Conservation (phyloP, 2,329 filamentous ascomycete genomes). For the Chaetomiaceae sp. region DNA sequence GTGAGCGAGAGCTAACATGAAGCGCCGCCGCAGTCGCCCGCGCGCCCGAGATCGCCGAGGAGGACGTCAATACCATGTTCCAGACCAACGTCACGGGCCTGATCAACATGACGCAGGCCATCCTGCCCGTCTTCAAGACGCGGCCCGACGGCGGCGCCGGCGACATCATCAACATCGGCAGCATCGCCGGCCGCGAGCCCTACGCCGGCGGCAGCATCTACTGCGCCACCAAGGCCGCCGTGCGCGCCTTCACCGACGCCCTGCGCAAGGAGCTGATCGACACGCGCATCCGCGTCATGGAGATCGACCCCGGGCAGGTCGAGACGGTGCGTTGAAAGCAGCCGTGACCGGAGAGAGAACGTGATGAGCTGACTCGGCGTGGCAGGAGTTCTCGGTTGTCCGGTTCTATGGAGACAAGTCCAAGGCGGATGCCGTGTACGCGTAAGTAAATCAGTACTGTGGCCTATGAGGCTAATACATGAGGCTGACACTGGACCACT, state of each 20-base stretch:
- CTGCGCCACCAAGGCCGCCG: slow-evolving; percentile 87
- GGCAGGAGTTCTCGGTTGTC: slow-evolving; percentile 78
- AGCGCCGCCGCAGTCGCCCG: slow-evolving; percentile 12
- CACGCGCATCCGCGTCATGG: slow-evolving; percentile 76
- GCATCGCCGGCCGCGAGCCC: slow-evolving; percentile 82
- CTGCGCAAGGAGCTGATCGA: slow-evolving; percentile 78
- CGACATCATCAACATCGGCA: slow-evolving; percentile 93
- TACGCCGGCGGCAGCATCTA: slow-evolving; percentile 87
- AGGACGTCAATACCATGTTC: slow-evolving; percentile 85
- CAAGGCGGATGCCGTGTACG: slow-evolving; percentile 87
- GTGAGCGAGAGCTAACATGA: neutral
- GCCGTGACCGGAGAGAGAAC: too few species aligned
- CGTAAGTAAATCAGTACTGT: slow-evolving; percentile 48
- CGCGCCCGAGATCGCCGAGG: slow-evolving; percentile 74
- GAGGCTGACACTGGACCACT: neutral
- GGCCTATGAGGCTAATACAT: neutral
- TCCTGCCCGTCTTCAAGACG: slow-evolving; percentile 75
- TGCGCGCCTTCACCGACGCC: slow-evolving; percentile 77
- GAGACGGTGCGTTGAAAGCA: slow-evolving; percentile 65
- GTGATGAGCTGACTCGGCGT: neutral
- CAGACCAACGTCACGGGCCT: slow-evolving; percentile 89
- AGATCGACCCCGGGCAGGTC: slow-evolving; percentile 87
- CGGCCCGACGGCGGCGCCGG: slow-evolving; percentile 71
- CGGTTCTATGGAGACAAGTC: slow-evolving; percentile 82
- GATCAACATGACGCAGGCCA: slow-evolving; percentile 93